Evolutionary conservation across 768 basidiomycete genomes (phyloP).

Genomic region (Auricularia heimuer): DNA sequence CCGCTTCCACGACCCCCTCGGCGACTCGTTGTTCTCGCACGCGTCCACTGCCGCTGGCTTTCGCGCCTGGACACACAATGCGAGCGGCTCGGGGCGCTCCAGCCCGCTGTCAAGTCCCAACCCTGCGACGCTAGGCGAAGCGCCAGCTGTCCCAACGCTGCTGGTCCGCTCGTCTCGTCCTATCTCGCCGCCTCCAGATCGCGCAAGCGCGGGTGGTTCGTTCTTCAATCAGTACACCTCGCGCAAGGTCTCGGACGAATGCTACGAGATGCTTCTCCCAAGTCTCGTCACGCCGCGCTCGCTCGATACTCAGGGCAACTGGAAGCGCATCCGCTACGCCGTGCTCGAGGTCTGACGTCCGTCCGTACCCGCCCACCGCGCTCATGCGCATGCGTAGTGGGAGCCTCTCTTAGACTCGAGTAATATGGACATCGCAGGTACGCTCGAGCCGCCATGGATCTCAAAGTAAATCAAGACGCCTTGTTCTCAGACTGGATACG

Average conservation of each 20-base stretch:
- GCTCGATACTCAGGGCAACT: slow-evolving; percentile 47
- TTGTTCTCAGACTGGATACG: slow-evolving; percentile 68
- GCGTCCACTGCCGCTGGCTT: slow-evolving; percentile 71
- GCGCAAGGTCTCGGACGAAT: slow-evolving; percentile 43
- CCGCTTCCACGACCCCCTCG: slow-evolving; percentile 85
- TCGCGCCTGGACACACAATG: slow-evolving; percentile 48
- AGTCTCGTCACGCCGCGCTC: slow-evolving; percentile 72
- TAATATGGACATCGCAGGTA: slow-evolving; percentile 77
- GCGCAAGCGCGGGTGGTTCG: background rate
- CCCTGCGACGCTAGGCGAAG: slow-evolving; percentile 13
- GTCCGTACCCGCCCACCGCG: background rate
- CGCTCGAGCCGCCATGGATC: slow-evolving; percentile 7
- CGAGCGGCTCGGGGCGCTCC: slow-evolving; percentile 43
- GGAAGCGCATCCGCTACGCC: slow-evolving; percentile 75
- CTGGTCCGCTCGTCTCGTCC: slow-evolving; percentile 62
- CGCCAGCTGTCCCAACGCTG: slow-evolving; percentile 25
- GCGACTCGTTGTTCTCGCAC: slow-evolving; percentile 79
- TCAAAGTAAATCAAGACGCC: background rate
- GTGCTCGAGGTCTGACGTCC: slow-evolving; percentile 54
- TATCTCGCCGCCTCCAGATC: slow-evolving; percentile 35
- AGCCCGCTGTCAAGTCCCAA: slow-evolving; percentile 29
- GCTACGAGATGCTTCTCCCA: slow-evolving; percentile 67
- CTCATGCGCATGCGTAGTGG: slow-evolving; percentile 44
- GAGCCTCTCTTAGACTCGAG: slow-evolving; percentile 80
- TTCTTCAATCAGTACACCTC: slow-evolving; percentile 12